phyloP scores from a whole-genome alignment of 202 grass and related monocot genomes.

The Setaria viridis region DNA sequence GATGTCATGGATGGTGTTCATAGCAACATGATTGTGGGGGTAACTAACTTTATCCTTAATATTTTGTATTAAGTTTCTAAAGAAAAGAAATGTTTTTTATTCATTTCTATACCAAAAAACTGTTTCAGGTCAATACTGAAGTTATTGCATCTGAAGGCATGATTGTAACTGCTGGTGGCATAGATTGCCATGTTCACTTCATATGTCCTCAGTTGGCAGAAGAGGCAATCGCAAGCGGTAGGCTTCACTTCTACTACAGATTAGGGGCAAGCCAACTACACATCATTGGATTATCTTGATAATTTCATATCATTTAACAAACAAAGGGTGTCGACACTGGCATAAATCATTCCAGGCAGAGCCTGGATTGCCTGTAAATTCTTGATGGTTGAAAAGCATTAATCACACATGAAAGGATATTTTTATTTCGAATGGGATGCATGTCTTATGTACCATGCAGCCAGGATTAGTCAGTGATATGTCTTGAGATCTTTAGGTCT shows the following conservation, averaged over 20 bases:
- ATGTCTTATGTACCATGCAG: slow-evolving; percentile 2
- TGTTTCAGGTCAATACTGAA: slow-evolving; percentile 87
- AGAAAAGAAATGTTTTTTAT: slow-evolving; percentile 3
- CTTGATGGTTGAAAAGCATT: slow-evolving; percentile 17
- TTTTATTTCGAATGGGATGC: slow-evolving; percentile 13
- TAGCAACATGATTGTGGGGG: slow-evolving; percentile 91
- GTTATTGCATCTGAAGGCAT: slow-evolving; percentile 93
- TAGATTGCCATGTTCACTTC: slow-evolving; percentile 97
- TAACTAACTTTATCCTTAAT: slow-evolving; percentile 51
- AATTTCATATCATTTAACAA: slow-evolving; percentile 8
- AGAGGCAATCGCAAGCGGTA: slow-evolving; percentile 87
- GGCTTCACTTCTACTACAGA: slow-evolving; percentile 38
- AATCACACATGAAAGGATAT: background rate
- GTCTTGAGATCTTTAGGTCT: slow-evolving; percentile 29
- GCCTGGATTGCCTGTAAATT: background rate
- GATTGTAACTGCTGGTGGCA: slow-evolving; percentile 98
- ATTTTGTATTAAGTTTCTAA: slow-evolving; percentile 28
- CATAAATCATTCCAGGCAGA: slow-evolving; percentile 18
- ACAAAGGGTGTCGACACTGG: slow-evolving; percentile 2
- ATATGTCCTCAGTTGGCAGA: slow-evolving; percentile 92
- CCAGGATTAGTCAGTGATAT: slow-evolving; percentile 18
- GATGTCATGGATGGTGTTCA: slow-evolving; percentile 93
- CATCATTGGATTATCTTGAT: slow-evolving; percentile 9
- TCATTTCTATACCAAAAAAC: slow-evolving; percentile 16
- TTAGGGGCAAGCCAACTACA: background rate